These are phyloP conservation scores for Colletotrichum chrysophilum DNA, from an alignment of 2,329 filamentous ascomycete genomes.

Conservation along the genomic window DNA sequence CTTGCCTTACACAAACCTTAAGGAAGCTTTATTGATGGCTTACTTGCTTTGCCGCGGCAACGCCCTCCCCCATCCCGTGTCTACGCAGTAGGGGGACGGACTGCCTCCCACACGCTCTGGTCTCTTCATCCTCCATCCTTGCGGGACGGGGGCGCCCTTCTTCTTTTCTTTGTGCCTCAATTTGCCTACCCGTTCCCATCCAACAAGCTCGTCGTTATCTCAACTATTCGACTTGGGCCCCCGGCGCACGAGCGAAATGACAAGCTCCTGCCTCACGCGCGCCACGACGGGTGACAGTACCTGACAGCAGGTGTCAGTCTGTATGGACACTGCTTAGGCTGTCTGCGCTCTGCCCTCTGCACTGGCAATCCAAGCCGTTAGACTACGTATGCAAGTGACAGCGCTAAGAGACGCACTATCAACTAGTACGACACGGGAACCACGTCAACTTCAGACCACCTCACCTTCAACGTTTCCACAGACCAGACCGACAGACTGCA, in stretches of 20 bases:
- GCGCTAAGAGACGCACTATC: conserved; percentile 10
- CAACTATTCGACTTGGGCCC: background rate
- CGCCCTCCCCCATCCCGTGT: background rate
- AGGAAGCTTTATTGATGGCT: background rate
- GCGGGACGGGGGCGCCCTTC: background rate
- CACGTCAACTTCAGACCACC: conserved; percentile 12
- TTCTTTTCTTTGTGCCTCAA: background rate
- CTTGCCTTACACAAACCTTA: background rate
- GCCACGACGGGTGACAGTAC: background rate
- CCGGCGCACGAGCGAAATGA: background rate
- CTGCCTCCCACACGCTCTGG: background rate
- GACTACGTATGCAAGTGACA: conserved; percentile 18
- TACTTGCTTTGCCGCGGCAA: background rate
- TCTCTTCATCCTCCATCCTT: background rate
- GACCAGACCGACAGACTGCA: background rate
- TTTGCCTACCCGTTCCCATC: background rate
- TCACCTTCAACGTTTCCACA: background rate
- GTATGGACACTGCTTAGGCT: background rate
- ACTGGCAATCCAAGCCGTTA: conserved; percentile 11
- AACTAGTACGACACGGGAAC: conserved; percentile 4
- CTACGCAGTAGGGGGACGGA: background rate
- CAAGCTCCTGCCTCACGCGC: background rate
- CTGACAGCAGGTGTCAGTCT: conserved; percentile 10
- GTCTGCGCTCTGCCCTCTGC: background rate
- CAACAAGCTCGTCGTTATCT: background rate